phyloP scores from a whole-genome alignment of 352 stramenopile genomes.

The Phytophthora chlamydospora region DNA sequence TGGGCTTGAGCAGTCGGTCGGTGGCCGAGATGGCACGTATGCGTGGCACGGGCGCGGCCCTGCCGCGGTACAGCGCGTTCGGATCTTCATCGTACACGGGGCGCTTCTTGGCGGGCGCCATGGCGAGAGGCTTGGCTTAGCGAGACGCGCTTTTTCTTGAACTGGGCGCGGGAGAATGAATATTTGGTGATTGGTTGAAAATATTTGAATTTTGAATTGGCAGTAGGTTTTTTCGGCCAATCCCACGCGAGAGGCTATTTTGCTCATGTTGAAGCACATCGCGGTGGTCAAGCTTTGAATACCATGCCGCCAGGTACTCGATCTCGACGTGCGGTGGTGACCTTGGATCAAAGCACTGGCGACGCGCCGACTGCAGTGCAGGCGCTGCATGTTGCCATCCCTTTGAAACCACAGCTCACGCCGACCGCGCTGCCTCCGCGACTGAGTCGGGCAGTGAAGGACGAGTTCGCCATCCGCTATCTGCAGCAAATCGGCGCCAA shows the following conservation, averaged over 20 bases:
- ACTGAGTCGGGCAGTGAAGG: constrained; percentile 53
- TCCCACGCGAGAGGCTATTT: background rate
- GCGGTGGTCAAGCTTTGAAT: background rate
- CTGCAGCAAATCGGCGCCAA: constrained; percentile 61
- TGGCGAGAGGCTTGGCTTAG: background rate
- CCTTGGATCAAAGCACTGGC: background rate
- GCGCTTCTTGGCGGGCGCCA: constrained; percentile 25
- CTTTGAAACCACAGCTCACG: constrained; percentile 58
- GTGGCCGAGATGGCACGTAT: constrained; percentile 62
- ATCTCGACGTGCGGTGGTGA: constrained; percentile 1
- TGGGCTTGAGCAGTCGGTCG: constrained; percentile 67
- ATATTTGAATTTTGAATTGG: background rate
- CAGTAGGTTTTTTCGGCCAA: background rate
- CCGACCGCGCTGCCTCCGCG: constrained; percentile 44
- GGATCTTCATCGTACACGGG: constrained; percentile 44
- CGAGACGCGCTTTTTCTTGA: constrained; percentile 23
- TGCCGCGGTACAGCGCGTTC: constrained; percentile 54
- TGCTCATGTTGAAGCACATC: constrained; percentile 24
- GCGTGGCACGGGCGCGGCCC: constrained; percentile 48
- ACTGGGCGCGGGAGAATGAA: constrained; percentile 13
- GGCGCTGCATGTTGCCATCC: constrained; percentile 58
- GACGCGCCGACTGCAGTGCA: constrained; percentile 49
- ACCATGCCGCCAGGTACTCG: constrained; percentile 11
- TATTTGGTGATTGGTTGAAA: too few species aligned
- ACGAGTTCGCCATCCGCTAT: constrained; percentile 81